These are phyloP conservation scores for Triadica sebifera DNA, from an alignment of 345 rosid genomes.

Conservation along the genomic window DNA sequence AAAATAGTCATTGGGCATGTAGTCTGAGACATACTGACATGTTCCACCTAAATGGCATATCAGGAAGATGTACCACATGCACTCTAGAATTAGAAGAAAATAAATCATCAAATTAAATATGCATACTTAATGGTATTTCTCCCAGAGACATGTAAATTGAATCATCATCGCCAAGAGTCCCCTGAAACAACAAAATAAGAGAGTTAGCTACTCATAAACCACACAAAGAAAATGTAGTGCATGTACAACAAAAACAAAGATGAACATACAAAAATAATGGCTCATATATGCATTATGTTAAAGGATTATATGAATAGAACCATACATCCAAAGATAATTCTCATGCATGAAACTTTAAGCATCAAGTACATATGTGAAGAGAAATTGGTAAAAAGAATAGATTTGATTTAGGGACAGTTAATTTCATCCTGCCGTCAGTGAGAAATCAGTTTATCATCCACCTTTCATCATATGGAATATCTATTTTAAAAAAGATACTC, in stretches of 20 bases:
- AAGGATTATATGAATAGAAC: slow-evolving; percentile 1
- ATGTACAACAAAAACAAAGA: neutral
- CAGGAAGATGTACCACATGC: slow-evolving; percentile 22
- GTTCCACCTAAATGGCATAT: slow-evolving; percentile 10
- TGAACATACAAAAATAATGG: neutral
- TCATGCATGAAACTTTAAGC: too few relatives aligned
- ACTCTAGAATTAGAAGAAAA: slow-evolving; percentile 26
- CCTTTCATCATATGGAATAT: too few relatives aligned
- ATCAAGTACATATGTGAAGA: too few relatives aligned
- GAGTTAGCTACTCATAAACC: slow-evolving; percentile 11
- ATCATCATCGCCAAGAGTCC: slow-evolving; percentile 75
- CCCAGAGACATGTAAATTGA: slow-evolving; percentile 93
- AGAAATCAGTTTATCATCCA: too few relatives aligned
- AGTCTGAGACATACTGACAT: slow-evolving; percentile 9
- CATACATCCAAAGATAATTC: neutral
- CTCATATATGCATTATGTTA: neutral
- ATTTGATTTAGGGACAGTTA: too few relatives aligned
- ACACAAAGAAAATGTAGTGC: slow-evolving; percentile 7
- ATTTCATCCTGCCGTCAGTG: too few relatives aligned
- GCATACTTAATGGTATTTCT: slow-evolving; percentile 91
- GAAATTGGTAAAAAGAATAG: too few relatives aligned
- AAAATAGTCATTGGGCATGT: slow-evolving; percentile 14
- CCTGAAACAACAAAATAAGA: slow-evolving; percentile 45
- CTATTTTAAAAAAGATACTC: too few relatives aligned
- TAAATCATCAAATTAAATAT: slow-evolving; percentile 29